These are phyloP conservation scores for Aureobasidium lini DNA, from an alignment of 2,329 filamentous ascomycete genomes.

Conservation along the genomic window DNA sequence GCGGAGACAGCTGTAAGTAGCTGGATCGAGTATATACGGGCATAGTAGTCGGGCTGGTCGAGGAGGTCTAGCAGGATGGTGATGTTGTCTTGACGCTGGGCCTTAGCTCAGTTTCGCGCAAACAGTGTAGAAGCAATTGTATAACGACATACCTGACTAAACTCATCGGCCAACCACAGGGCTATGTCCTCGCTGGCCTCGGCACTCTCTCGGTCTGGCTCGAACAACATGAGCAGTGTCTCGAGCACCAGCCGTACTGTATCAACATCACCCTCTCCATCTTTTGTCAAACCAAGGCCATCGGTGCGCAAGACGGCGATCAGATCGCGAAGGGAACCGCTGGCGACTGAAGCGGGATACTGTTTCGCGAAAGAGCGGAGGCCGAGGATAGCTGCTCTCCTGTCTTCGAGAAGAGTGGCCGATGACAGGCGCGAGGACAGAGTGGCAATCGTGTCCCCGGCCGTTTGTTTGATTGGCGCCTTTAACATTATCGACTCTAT, in stretches of 20 bases:
- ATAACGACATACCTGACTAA: conserved; percentile 62
- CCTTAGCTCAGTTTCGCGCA: conserved; percentile 42
- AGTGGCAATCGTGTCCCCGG: conserved; percentile 86
- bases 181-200: conserved; percentile 95
- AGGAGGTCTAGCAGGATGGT: conserved; percentile 83
- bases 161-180: conserved; percentile 94
- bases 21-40: conserved; percentile 83
- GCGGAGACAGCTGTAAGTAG: conserved; percentile 78
- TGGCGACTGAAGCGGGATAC: conserved; percentile 91
- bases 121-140: conserved; percentile 1
- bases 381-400: conserved; percentile 84
- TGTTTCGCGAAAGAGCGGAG: conserved; percentile 93
- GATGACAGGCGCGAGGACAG: conserved; percentile 81
- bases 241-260: conserved; percentile 93
- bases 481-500: conserved; percentile 37
- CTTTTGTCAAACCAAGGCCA: conserved; percentile 30
- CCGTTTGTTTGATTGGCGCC: conserved; percentile 91
- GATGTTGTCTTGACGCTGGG: conserved; percentile 85
- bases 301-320: conserved; percentile 82
- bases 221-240: conserved; percentile 90
- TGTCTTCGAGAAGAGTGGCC: conserved; percentile 87
- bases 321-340: conserved; percentile 78
- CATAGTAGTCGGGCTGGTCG: conserved; percentile 63
- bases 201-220: conserved; percentile 56
- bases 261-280: conserved; percentile 62